Conservation (phyloP, 306 rosid species). For the Fragaria iinumae region DNA sequence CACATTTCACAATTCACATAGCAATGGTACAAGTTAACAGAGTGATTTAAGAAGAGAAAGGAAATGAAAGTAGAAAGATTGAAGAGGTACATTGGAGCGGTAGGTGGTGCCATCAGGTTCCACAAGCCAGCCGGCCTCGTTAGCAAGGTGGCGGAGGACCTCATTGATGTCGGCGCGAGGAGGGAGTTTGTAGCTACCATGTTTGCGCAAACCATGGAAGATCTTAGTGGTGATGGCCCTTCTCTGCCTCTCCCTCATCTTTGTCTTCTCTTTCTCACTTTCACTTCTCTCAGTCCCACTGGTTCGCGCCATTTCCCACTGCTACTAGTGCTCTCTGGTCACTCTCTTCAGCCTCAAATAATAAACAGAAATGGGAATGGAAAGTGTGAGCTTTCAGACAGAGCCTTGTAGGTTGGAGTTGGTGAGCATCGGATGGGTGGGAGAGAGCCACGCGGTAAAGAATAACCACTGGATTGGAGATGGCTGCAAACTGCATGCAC, state of each 20-base stretch:
- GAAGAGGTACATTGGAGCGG: slow-evolving; percentile 27
- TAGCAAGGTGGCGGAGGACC: slow-evolving; percentile 51
- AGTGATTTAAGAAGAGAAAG: background rate
- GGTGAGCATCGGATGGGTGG: slow-evolving; percentile 12
- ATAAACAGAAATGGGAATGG: background rate
- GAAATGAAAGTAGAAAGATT: background rate
- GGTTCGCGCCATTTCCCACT: slow-evolving; percentile 17
- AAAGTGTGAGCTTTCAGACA: background rate
- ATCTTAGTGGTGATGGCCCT: slow-evolving; percentile 55
- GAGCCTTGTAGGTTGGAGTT: background rate
- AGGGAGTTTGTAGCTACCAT: slow-evolving; percentile 49
- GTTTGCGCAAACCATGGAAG: slow-evolving; percentile 47
- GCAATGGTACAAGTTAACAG: background rate
- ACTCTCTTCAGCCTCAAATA: background rate
- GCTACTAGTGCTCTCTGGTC: slow-evolving; percentile 5
- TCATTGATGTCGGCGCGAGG: slow-evolving; percentile 51
- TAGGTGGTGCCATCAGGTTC: slow-evolving; percentile 50
- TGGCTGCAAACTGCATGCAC: background rate
- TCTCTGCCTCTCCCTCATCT: slow-evolving; percentile 53
- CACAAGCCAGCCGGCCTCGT: slow-evolving; percentile 50
- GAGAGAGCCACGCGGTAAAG: background rate
- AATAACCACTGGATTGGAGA: slow-evolving; percentile 4
- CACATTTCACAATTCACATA: slow-evolving; percentile 11
- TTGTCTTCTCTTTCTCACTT: slow-evolving; percentile 52
- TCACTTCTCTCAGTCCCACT: slow-evolving; percentile 30